Base-by-base conservation (phyloP, 495 filamentous ascomycete species). In the Extremus antarcticus region DNA sequence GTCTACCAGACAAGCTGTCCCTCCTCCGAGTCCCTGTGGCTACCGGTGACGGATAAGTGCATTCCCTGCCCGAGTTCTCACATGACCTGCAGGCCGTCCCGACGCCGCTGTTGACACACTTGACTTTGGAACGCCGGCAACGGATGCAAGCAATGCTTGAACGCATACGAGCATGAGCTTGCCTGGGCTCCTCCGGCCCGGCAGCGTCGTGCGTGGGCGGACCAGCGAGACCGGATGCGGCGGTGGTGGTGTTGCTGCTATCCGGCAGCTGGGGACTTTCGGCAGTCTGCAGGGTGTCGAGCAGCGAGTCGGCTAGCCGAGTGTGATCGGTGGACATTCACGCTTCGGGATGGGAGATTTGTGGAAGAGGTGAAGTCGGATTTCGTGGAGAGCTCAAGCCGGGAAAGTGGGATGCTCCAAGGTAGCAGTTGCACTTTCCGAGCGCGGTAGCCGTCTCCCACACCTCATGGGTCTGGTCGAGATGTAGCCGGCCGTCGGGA, bases 111-210 rank as follows among this genome's bases (percentile, higher is more conserved):
- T 94, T 94, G 71, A 88, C 82, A 67, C 76, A 86, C 73, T 90
- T 91, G 68, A 90, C 85, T 67, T 91, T 91, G 67, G 82, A 86
- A 65, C 84, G 82, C 53, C 86, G 79, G 72, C 87, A 91, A 49
- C 81, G 76, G 55, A 78, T 76, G 68, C 87, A 91, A 58, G 87
- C 87, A 59, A 91, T 88, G 59, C 83, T 86, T 47, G 85, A 88
- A 51, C 87, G 77, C 80, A 89, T 84, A 21, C 68, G 67, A 54
- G 47, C 46, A 25, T 61, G 58, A 47, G 58, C 32, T 50, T 61
- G 58, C 58, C 58, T 54, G 58, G 53, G 53, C 53, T 48, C 25
- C 48, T 47, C 38, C 4, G 45, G 54, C 58, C 58, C 58, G 58
- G 58, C 54, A 52, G 58, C 58, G 21, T 24, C 2, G 46, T 20